Evolutionary conservation across 306 rosid genomes (phyloP).

Genomic region (Luffa aegyptiaca): DNA sequence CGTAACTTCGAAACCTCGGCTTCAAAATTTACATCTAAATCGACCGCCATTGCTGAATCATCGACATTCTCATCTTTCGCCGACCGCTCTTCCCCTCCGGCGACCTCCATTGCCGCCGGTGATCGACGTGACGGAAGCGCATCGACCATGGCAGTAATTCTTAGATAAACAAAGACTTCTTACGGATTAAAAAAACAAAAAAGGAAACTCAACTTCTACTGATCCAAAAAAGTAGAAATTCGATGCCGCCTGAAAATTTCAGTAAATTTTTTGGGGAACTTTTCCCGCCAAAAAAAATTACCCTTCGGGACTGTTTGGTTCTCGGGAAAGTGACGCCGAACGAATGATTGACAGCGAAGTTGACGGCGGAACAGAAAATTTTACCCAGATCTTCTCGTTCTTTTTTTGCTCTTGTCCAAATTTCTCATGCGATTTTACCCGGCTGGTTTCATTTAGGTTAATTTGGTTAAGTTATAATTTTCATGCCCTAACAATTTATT

Average conservation of each 20-base stretch:
- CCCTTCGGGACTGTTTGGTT: not conserved
- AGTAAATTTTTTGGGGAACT: not conserved
- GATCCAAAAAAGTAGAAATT: not conserved
- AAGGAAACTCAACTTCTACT: not conserved
- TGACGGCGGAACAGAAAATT: not conserved
- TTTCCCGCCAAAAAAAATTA: conserved; percentile 53
- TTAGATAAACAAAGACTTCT: not conserved
- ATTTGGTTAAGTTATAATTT: not conserved
- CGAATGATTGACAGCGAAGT: conserved; percentile 6
- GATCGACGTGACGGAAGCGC: conserved; percentile 5
- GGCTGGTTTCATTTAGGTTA: not conserved
- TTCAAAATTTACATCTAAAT: conserved; percentile 9
- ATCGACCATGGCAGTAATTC: conserved; percentile 14
- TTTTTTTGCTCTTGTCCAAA: not conserved
- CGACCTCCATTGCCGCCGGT: conserved; percentile 1
- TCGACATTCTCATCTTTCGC: conserved; percentile 19
- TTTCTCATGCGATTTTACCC: not conserved
- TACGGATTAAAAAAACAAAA: not conserved
- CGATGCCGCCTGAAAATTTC: not conserved
- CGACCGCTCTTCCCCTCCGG: conserved; percentile 14
- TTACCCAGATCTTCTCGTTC: not conserved
- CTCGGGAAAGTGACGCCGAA: conserved; percentile 8
- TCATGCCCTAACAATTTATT: not conserved
- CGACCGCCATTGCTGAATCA: conserved; percentile 14
- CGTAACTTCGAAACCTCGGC: conserved; percentile 46